phyloP scores from a whole-genome alignment of 2,329 filamentous ascomycete species.

The Calonectria pseudoreteaudii region DNA sequence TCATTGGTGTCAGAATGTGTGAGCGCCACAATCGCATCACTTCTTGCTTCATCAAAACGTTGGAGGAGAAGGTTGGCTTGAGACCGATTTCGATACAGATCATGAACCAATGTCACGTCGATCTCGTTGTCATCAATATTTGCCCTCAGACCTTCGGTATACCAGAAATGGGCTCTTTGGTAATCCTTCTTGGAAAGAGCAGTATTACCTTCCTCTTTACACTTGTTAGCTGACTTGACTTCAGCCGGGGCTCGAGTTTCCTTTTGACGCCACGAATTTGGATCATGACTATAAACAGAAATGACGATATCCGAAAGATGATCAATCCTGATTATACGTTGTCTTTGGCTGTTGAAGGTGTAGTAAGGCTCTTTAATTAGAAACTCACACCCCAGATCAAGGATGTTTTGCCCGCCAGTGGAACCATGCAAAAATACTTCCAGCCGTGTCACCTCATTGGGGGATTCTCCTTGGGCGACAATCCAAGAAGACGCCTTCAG shows the following conservation, averaged over 20 bases:
- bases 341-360: conserved; percentile 54
- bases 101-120: conserved; percentile 38
- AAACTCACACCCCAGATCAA: conserved; percentile 50
- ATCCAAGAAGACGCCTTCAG: conserved; percentile 45
- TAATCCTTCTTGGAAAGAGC: conserved; percentile 40
- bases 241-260: not conserved
- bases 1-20: conserved; percentile 22
- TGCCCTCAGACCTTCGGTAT: conserved; percentile 41
- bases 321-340: conserved; percentile 53
- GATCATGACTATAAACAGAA: conserved; percentile 14
- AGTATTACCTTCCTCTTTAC: conserved; percentile 45
- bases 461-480: conserved; percentile 42
- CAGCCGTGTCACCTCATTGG: conserved; percentile 42
- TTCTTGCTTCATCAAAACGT: conserved; percentile 46
- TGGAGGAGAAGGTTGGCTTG: conserved; percentile 47
- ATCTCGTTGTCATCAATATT: not conserved
- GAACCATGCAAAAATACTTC: conserved; percentile 50
- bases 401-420: conserved; percentile 45
- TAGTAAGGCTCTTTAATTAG: conserved; percentile 64
- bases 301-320: conserved; percentile 48
- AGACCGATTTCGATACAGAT: conserved; percentile 48
- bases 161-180: conserved; percentile 37
- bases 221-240: conserved; percentile 29
- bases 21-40: conserved; percentile 47
- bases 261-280: conserved; percentile 33